phyloP scores from a whole-genome alignment of 2,329 filamentous ascomycete species.

The Elsinoe australis region DNA sequence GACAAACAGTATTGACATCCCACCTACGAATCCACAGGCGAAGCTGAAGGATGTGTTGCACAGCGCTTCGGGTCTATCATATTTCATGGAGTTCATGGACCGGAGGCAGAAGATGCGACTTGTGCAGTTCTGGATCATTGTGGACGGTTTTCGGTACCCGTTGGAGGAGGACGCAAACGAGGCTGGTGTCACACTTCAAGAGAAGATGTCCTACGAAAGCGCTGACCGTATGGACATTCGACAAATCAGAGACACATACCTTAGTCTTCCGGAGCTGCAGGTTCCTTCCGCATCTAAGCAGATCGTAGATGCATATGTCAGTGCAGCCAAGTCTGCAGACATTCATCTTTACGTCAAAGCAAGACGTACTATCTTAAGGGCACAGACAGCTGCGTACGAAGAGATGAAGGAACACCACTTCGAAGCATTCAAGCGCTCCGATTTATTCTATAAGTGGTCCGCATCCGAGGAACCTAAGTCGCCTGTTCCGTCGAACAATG shows the following conservation, averaged over 20 bases:
- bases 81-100: conserved; percentile 99
- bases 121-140: conserved; percentile 97
- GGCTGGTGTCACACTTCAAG: conserved; percentile 37
- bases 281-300: conserved; percentile 62
- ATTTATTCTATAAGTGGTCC: conserved; percentile 92
- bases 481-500: neutral
- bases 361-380: conserved; percentile 68
- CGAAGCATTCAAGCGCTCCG: conserved; percentile 80
- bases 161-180: conserved; percentile 79
- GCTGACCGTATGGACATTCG: conserved; percentile 80
- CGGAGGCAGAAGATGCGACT: conserved; percentile 76
- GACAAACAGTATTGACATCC: conserved; percentile 25
- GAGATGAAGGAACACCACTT: conserved; percentile 77
- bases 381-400: conserved; percentile 76
- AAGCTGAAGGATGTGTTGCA: conserved; percentile 79
- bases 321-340: conserved; percentile 66
- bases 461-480: conserved; percentile 62
- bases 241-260: conserved; percentile 84
- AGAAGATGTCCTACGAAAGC: conserved; percentile 64
- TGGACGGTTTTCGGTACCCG: conserved; percentile 91
- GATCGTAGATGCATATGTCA: conserved; percentile 68
- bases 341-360: conserved; percentile 76
- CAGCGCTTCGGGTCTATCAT: conserved; percentile 83
- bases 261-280: conserved; percentile 73
- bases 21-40: conserved; percentile 64